Conservation (phyloP, 2,329 filamentous ascomycete genomes). For the Diplocarpon mali region DNA sequence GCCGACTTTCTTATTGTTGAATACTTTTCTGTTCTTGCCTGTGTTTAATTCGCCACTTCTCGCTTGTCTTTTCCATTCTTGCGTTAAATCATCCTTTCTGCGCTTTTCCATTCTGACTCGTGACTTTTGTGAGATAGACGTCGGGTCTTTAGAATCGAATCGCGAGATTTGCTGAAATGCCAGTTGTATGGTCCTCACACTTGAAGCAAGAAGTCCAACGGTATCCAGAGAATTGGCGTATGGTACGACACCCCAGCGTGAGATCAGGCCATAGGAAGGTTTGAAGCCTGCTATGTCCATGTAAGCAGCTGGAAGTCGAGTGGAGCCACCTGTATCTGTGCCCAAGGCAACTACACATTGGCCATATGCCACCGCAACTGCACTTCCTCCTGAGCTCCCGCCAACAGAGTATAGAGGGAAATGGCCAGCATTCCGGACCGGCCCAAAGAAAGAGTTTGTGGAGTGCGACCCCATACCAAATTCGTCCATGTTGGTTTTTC, state of each 20-base stretch:
- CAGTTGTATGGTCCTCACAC: constrained; percentile 29
- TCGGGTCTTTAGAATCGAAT: constrained; percentile 33
- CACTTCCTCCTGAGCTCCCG: constrained; percentile 89
- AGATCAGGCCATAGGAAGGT: constrained; percentile 58
- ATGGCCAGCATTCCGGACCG: constrained; percentile 35
- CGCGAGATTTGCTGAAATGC: constrained; percentile 14
- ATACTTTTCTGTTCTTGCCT: background rate
- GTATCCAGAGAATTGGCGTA: constrained; percentile 69
- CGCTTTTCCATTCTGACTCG: constrained; percentile 26
- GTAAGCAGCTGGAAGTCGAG: constrained; percentile 62
- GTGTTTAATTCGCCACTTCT: background rate
- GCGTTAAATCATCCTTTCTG: background rate
- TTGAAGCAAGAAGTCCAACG: constrained; percentile 49
- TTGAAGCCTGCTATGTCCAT: constrained; percentile 60
- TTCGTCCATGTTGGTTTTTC: constrained; percentile 90
- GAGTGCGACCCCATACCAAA: constrained; percentile 92
- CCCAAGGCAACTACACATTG: constrained; percentile 58
- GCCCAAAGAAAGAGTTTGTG: constrained; percentile 53
- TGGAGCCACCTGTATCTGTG: constrained; percentile 74
- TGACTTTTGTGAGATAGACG: constrained; percentile 37
- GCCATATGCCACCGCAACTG: constrained; percentile 63
- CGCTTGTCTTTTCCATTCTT: background rate
- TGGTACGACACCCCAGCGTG: constrained; percentile 57
- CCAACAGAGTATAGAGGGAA: constrained; percentile 49
- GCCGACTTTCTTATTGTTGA: constrained; percentile 34